Conservation (phyloP, 768 basidiomycete genomes). For the Boletus reticulatus region DNA sequence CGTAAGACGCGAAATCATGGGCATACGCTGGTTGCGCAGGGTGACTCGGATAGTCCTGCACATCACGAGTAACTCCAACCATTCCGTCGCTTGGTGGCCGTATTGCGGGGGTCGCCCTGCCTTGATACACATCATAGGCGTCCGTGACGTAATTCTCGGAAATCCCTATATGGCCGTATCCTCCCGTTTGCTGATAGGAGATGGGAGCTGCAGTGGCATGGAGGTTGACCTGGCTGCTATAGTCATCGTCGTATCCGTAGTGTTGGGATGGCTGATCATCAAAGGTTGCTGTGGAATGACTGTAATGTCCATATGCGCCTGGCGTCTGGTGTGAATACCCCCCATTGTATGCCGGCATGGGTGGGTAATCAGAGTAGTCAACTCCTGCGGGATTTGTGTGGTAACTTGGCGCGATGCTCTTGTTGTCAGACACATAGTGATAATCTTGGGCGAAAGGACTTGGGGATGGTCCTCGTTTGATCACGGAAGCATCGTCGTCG, state of each 20-base stretch:
- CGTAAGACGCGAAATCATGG: constrained; percentile 29
- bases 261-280: constrained; percentile 48
- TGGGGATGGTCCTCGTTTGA: constrained; percentile 53
- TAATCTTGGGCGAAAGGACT: constrained; percentile 56
- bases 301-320: constrained; percentile 53
- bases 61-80: constrained; percentile 38
- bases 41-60: constrained; percentile 36
- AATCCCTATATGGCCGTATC: constrained; percentile 16
- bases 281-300: constrained; percentile 56
- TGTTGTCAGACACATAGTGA: constrained; percentile 51
- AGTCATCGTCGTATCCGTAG: constrained; percentile 64
- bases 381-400: constrained; percentile 40
- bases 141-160: constrained; percentile 40
- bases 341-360: constrained; percentile 73
- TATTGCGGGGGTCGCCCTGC: constrained; percentile 39
- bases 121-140: constrained; percentile 55
- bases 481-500: constrained; percentile 53
- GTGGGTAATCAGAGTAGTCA: constrained; percentile 50
- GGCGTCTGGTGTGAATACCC: constrained; percentile 60
- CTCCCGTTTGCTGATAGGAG: constrained; percentile 37
- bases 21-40: constrained; percentile 21
- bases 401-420: constrained; percentile 37
- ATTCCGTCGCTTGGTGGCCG: constrained; percentile 32
- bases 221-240: constrained; percentile 62
- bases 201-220: constrained; percentile 58